Evolutionary conservation across 306 rosid species (phyloP).

Genomic region (Quercus engelmannii): DNA sequence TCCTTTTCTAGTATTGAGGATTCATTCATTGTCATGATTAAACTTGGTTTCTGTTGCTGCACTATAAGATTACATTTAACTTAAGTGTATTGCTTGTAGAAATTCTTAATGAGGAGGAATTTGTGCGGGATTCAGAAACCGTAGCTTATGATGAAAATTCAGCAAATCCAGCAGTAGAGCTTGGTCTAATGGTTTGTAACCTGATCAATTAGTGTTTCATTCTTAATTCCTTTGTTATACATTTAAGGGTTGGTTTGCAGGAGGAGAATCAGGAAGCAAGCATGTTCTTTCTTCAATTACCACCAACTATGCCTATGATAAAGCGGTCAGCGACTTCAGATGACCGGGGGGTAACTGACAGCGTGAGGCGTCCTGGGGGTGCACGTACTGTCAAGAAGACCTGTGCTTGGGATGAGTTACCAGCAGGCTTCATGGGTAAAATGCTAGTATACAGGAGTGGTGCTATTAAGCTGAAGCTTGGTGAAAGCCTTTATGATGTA

Average conservation of each 20-base stretch:
- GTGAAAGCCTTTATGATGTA: slow-evolving; percentile 74
- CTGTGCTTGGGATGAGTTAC: slow-evolving; percentile 43
- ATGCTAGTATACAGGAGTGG: slow-evolving; percentile 80
- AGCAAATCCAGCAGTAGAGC: slow-evolving; percentile 46
- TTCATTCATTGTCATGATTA: slow-evolving; percentile 3
- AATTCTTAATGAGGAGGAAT: slow-evolving; percentile 65
- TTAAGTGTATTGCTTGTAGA: slow-evolving; percentile 35
- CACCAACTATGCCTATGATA: slow-evolving; percentile 44
- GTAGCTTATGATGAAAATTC: slow-evolving; percentile 48
- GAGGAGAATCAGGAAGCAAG: slow-evolving; percentile 67
- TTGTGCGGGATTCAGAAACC: slow-evolving; percentile 52
- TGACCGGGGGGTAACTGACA: slow-evolving; percentile 23
- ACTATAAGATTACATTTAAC: slow-evolving; percentile 12
- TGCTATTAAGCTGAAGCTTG: slow-evolving; percentile 72
- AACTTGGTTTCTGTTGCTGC: background rate
- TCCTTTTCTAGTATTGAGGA: slow-evolving; percentile 2
- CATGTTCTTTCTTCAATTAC: slow-evolving; percentile 59
- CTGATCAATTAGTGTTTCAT: background rate
- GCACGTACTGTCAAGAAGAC: slow-evolving; percentile 21
- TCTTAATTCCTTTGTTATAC: slow-evolving; percentile 16
- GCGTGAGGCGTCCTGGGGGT: slow-evolving; percentile 22
- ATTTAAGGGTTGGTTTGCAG: slow-evolving; percentile 41
- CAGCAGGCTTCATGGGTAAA: slow-evolving; percentile 80
- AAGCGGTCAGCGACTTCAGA: slow-evolving; percentile 29
- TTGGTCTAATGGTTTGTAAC: slow-evolving; percentile 63